These are phyloP conservation scores for Dissophora ornata DNA, from an alignment of 192 early-diverging fungal genomes.

Conservation along the genomic window DNA sequence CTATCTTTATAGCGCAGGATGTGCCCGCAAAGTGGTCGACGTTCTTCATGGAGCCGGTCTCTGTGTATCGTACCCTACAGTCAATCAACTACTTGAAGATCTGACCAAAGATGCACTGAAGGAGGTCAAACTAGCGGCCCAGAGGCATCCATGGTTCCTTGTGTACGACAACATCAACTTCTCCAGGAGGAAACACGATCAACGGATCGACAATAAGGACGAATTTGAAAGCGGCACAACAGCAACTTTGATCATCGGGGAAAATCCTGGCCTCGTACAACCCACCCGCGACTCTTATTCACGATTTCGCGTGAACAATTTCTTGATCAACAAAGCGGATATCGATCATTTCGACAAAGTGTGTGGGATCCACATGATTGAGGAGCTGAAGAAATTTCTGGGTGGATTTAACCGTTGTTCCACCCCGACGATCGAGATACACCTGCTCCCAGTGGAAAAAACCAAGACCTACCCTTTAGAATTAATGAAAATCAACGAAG, in stretches of 20 bases:
- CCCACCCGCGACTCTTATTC: no score
- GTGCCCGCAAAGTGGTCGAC: neutral
- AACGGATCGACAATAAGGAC: conserved; percentile 10
- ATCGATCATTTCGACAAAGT: no score
- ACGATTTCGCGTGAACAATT: no score
- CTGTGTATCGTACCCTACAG: neutral
- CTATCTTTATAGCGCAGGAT: conserved; percentile 3
- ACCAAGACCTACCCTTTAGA: no score
- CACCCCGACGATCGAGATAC: no score
- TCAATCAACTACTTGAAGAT: neutral
- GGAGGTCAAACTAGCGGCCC: neutral
- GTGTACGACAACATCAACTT: conserved; percentile 35
- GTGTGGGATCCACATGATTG: no score
- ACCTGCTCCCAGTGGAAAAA: no score
- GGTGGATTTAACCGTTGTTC: no score
- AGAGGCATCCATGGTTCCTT: neutral
- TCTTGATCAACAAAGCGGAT: no score
- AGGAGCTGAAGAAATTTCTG: no score
- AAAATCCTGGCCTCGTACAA: neutral
- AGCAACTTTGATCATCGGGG: conserved; percentile 8
- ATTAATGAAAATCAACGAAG: no score
- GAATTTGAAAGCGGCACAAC: conserved; percentile 8
- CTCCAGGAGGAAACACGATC: conserved; percentile 2
- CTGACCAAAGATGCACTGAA: neutral
- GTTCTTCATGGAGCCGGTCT: conserved; percentile 12